phyloP scores from a whole-genome alignment of 805 yeast species.

The Kluyveromyces wickerhamii region DNA sequence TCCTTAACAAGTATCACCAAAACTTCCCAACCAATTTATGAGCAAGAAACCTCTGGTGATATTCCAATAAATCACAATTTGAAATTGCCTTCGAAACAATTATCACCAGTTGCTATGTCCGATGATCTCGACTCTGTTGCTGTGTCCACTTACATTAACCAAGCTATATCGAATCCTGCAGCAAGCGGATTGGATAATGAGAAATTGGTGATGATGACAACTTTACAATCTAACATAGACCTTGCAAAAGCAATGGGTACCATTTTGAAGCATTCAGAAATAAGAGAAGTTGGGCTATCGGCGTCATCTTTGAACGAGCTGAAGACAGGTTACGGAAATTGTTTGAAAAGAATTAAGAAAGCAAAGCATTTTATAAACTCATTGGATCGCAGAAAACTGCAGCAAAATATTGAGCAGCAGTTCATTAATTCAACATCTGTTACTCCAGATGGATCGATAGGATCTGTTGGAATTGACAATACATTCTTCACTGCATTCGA shows the following conservation, averaged over 20 bases:
- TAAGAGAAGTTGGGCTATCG: conserved; percentile 24
- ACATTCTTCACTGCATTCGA: neutral
- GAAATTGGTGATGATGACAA: conserved; percentile 10
- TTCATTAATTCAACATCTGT: conserved; percentile 2
- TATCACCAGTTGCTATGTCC: neutral
- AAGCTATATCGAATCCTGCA: neutral
- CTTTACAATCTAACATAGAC: conserved; percentile 21
- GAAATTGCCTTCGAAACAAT: neutral
- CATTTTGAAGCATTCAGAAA: conserved; percentile 24
- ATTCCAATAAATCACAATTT: neutral
- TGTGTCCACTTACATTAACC: neutral
- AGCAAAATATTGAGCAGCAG: conserved; percentile 6
- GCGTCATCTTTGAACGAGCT: conserved; percentile 22
- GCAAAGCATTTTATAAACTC: conserved; percentile 10
- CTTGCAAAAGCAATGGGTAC: conserved; percentile 27
- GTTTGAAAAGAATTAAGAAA: conserved; percentile 21
- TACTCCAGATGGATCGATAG: conserved; percentile 1
- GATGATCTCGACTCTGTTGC: neutral
- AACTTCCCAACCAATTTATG: neutral
- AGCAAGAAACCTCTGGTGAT: neutral
- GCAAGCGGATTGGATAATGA: conserved; percentile 6
- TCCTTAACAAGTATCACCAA: conserved; percentile 1
- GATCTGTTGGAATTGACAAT: conserved; percentile 6
- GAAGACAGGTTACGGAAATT: conserved; percentile 16
- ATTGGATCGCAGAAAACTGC: conserved; percentile 4